Conservation (phyloP, 148 eudicot genomes). For the Pouteria glomerata region DNA sequence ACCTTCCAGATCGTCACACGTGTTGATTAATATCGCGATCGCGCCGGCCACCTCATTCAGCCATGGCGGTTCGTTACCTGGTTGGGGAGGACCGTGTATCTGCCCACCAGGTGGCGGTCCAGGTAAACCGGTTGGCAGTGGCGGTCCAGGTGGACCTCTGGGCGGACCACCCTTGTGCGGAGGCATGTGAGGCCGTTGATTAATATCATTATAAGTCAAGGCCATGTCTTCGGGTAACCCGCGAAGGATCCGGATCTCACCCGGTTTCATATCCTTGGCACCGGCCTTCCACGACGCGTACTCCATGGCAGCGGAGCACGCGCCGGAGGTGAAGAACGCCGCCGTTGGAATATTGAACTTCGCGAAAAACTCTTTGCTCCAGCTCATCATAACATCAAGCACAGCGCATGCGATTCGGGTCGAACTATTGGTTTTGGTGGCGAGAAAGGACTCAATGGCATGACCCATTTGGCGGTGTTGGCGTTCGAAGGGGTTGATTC, state of each 20-base stretch:
- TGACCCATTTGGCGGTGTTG: conserved; percentile 25
- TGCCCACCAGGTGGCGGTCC: conserved; percentile 17
- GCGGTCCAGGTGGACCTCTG: conserved; percentile 8
- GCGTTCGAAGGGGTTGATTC: conserved; percentile 10
- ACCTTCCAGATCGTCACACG: conserved; percentile 48
- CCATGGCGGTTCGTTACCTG: conserved; percentile 42
- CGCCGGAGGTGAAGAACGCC: conserved; percentile 59
- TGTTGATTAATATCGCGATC: conserved; percentile 45
- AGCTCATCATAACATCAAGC: conserved; percentile 65
- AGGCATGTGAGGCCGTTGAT: conserved; percentile 6
- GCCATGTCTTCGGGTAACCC: conserved; percentile 55
- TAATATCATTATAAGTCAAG: conserved; percentile 37
- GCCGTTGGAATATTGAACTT: conserved; percentile 32
- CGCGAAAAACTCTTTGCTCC: conserved; percentile 41
- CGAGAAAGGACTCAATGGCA: conserved; percentile 32
- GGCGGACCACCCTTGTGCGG: conserved; percentile 17
- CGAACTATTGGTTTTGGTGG: conserved; percentile 9
- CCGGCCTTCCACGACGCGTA: conserved; percentile 38
- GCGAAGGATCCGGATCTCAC: conserved; percentile 34
- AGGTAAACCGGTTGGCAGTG: neutral
- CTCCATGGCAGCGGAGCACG: conserved; percentile 52
- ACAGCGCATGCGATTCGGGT: conserved; percentile 42
- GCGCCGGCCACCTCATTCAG: conserved; percentile 44
- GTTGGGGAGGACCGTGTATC: conserved; percentile 22
- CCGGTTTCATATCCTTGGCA: conserved; percentile 36